A percentile compares a stretch with the other conserved stretches of the same genome.
These are phyloP conservation scores for Zoysia pacifica DNA, from an alignment of 176 grass and related monocot species.

Conservation along the genomic window DNA sequence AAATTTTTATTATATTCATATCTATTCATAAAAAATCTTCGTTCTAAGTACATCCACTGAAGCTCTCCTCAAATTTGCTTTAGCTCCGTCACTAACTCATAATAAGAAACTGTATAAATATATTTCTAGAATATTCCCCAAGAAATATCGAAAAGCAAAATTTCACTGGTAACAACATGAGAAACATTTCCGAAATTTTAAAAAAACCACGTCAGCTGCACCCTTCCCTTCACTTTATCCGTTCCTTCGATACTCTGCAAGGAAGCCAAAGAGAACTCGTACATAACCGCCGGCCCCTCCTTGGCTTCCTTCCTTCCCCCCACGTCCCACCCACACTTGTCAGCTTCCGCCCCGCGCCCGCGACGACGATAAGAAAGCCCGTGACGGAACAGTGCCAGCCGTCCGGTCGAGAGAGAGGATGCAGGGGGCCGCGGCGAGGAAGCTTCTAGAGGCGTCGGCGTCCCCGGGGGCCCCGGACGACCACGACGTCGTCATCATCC, in stretches of 20 bases:
- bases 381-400: constrained; percentile 9
- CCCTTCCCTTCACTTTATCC: not conserved
- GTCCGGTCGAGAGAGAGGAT: not conserved
- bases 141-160: not conserved
- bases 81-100: not conserved
- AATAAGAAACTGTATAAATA: not conserved
- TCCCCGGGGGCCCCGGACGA: constrained; percentile 22
- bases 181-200: not conserved
- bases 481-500: constrained; percentile 60
- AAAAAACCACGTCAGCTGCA: not conserved
- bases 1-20: too few species aligned
- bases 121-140: constrained; percentile 13
- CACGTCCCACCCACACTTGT: constrained; percentile 17
- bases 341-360: constrained; percentile 40
- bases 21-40: too few species aligned
- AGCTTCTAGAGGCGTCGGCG: constrained; percentile 30
- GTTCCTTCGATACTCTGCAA: not conserved
- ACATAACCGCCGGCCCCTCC: constrained; percentile 25
- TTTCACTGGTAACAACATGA: not conserved
- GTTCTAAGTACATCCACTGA: too few species aligned
- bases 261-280: not conserved
- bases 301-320: not conserved
- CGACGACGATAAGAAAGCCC: constrained; percentile 36
- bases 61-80: too few species aligned
- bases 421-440: constrained; percentile 27